Percentiles rank a stretch among this genome's conserved stretches.
Evolutionary conservation across 2,329 filamentous ascomycete genomes (phyloP).

Genomic region (Geosmithia flava): DNA sequence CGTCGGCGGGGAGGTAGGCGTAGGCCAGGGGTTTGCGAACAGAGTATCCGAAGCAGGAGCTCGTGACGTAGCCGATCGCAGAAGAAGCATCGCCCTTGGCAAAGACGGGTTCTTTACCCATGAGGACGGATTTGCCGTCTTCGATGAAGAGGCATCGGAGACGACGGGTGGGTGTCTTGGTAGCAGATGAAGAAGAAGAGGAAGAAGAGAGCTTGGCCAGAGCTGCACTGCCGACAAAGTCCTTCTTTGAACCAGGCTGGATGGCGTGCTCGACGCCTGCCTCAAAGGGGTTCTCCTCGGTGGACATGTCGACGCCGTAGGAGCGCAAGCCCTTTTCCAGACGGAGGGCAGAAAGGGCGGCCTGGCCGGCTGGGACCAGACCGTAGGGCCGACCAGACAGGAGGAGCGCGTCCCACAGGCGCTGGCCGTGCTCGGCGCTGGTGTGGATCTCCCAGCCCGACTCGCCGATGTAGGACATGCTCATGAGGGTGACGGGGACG

Average conservation of each 20-base stretch:
- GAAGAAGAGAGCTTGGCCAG: not conserved
- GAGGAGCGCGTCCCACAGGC: constrained; percentile 46
- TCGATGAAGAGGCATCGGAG: constrained; percentile 40
- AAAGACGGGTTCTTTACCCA: constrained; percentile 52
- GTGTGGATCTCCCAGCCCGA: constrained; percentile 51
- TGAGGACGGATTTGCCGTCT: constrained; percentile 41
- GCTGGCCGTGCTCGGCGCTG: constrained; percentile 42
- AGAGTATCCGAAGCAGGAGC: constrained; percentile 46
- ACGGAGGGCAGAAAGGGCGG: constrained; percentile 43
- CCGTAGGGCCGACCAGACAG: constrained; percentile 40
- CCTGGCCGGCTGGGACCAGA: constrained; percentile 44
- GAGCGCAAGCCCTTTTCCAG: constrained; percentile 47
- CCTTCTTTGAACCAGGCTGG: constrained; percentile 31
- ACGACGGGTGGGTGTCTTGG: constrained; percentile 8
- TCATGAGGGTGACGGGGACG: constrained; percentile 41
- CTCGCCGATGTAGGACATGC: constrained; percentile 49
- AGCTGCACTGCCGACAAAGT: constrained; percentile 32
- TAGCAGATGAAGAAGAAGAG: no score
- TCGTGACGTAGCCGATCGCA: constrained; percentile 45
- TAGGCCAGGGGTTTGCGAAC: constrained; percentile 46
- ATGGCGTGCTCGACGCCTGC: constrained; percentile 41
- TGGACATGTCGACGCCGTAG: constrained; percentile 45
- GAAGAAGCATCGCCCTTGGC: constrained; percentile 14
- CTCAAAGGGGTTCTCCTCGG: constrained; percentile 48
- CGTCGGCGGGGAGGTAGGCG: constrained; percentile 35